Evolutionary conservation across 495 filamentous ascomycete genomes (phyloP), one percentile per base, ranked within the genome.

Genomic region (Hypomontagnella monticulosa): DNA sequence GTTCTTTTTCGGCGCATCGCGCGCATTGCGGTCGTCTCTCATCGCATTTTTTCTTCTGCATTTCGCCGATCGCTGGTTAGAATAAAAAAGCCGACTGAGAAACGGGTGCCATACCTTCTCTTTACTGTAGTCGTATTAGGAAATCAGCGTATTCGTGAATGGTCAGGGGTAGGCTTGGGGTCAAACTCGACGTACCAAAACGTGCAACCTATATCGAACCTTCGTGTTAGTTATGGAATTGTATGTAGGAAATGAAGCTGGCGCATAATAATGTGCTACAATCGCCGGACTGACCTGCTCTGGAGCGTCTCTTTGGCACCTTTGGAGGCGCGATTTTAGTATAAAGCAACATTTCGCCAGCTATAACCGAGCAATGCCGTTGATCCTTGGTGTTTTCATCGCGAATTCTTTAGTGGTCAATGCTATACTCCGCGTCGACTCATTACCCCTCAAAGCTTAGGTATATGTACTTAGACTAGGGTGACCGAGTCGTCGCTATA

Each of bases 31-130:
- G 86, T 12, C 82, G 83, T 50, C 75, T 78, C 69, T 88, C 86
- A 64, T 88, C 85, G 67, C 86, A 88, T 76, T 88, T 88, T 72
- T 88, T 88, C 75, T 88, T 88, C 81, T 85, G 68, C 67, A 16
- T 23, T 8, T 41, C 34, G 5, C 33, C 34, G 23, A 36, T 11
- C 55, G 12, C 10, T 38, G 32, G 43, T 73, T 19, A 73, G 69
- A 42, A 55, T 5, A 12, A 34, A 61, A 4, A 20, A 44, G 49
- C 34, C 20, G 33, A 23, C 8, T 42, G 38, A 38, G 16, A 49
- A 20, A 43, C 16, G 32, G 14, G 16, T 32, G 20, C 43, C 56
- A 37, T 76, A 79, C 78, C 64, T 84, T 84, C 54, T 84, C 81
- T 63, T 84, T 84, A 69, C 82, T 83, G 40, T 40, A 55, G 5